A percentile compares a stretch with the other conserved stretches of the same genome.
Conservation (phyloP, 148 eudicot species). For the Talinum fruticosum region DNA sequence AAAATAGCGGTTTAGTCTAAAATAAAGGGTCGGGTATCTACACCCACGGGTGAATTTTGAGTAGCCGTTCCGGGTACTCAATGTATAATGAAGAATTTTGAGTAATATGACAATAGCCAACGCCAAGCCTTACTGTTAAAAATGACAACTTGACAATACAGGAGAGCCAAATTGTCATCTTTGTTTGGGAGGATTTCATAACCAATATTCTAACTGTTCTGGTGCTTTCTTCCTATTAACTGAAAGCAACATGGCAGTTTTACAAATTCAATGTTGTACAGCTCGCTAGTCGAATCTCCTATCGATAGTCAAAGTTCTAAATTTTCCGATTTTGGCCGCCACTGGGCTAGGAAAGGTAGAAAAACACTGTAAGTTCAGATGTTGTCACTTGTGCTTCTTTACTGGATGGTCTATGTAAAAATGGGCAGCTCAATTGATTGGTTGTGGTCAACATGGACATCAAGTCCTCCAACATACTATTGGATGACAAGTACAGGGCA, state of each 20-base stretch:
- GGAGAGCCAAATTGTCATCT: not conserved
- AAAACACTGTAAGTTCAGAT: not conserved
- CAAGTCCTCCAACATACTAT: no score
- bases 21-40: no score
- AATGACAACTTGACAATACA: not conserved
- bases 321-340: not conserved
- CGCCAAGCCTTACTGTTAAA: not conserved
- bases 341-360: not conserved
- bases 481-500: no score
- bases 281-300: not conserved
- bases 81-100: no score
- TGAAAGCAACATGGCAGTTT: not conserved
- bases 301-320: not conserved
- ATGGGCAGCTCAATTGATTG: no score
- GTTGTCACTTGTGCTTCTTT: no score
- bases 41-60: no score
- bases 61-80: no score
- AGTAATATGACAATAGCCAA: no score
- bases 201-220: not conserved
- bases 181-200: not conserved
- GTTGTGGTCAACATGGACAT: no score
- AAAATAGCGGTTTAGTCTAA: no score
- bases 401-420: no score
- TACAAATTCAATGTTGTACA: not conserved
- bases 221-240: not conserved